Base-by-base conservation (phyloP, 768 basidiomycete genomes). In the Termitomyces sp. region DNA sequence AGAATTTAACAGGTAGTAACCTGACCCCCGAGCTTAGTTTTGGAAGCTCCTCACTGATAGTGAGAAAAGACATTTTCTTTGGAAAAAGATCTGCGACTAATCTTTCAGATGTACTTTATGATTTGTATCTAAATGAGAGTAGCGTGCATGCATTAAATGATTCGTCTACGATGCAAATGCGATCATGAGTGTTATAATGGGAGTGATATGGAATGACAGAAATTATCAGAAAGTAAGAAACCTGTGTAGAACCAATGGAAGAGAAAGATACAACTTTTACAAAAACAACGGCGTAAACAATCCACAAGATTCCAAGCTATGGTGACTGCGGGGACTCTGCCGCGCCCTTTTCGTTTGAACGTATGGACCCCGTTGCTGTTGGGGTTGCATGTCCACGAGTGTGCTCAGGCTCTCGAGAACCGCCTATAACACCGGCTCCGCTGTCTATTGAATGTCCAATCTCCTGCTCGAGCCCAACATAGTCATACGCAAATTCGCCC, bases 401-500 rank as follows among this genome's bases (percentile, higher is more conserved):
- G 31, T 69, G 69, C 8, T 71, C 66, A 2, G 70, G 71, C 47
- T 74, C 73, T 10, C 69, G 60, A 20, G 54, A 62, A 45, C 67
- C 70, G 3, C 68, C 68, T 20, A 55, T 54, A 8, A 65, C 64
- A 16, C 60, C 60, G 34, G 62, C 50, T 29, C 48, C 60, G 6
- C 61, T 51, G n/a, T 71, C 66, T 24, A 70, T 3, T 0, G 59
- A 58, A 22, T 78, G 79, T 5, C 77, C 78, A 37, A 81, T 73
- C 63, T 82, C 81, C 64, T 76, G 75, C 65, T 91, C 90, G 51
- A 91, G 69, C 12, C 86, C 88, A 33, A 93, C 90, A 61, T 91
- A 94, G 71, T 94, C 90, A 65, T 92, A 92, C 2, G 90, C 87
- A 60, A 85, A 93, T 73, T 95, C 93, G 61, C 92, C 94, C 81